phyloP scores from a whole-genome alignment of 2,329 filamentous ascomycete species.

The Talaromyces sp. region DNA sequence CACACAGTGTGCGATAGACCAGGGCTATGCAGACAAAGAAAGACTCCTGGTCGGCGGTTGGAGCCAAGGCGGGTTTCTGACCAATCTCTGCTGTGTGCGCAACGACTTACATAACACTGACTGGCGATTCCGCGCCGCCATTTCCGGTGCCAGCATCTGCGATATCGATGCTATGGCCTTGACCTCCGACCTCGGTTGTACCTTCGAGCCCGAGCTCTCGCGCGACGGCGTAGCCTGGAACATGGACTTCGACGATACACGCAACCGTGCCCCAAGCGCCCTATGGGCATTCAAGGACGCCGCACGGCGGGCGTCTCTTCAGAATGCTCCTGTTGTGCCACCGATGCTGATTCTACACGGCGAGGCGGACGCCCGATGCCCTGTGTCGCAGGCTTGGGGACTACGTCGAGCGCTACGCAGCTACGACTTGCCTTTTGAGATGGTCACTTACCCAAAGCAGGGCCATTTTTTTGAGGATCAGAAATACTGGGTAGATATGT shows the following conservation, averaged over 20 bases:
- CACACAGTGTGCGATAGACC: constrained; percentile 18
- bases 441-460: constrained; percentile 15
- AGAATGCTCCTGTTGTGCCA: constrained; percentile 11
- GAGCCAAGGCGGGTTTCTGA: constrained; percentile 20
- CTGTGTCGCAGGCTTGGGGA: constrained; percentile 19
- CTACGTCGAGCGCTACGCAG: constrained; percentile 16
- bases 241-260: constrained; percentile 14
- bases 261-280: constrained; percentile 13
- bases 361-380: constrained; percentile 18
- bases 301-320: background rate
- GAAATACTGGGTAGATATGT: constrained; percentile 16
- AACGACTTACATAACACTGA: constrained; percentile 4
- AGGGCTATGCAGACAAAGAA: constrained; percentile 18
- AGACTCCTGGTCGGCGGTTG: constrained; percentile 18
- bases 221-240: constrained; percentile 18
- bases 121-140: constrained; percentile 20
- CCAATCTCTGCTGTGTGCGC: constrained; percentile 17
- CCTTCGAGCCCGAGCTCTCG: constrained; percentile 17
- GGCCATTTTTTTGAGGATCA: constrained; percentile 18
- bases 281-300: constrained; percentile 19
- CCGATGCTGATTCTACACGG: constrained; percentile 22
- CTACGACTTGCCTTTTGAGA: constrained; percentile 15
- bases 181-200: constrained; percentile 16
- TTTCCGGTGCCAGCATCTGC: constrained; percentile 17
- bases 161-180: constrained; percentile 20